Conservation (phyloP, 148 eudicot species). For the Rhododendron simsii region DNA sequence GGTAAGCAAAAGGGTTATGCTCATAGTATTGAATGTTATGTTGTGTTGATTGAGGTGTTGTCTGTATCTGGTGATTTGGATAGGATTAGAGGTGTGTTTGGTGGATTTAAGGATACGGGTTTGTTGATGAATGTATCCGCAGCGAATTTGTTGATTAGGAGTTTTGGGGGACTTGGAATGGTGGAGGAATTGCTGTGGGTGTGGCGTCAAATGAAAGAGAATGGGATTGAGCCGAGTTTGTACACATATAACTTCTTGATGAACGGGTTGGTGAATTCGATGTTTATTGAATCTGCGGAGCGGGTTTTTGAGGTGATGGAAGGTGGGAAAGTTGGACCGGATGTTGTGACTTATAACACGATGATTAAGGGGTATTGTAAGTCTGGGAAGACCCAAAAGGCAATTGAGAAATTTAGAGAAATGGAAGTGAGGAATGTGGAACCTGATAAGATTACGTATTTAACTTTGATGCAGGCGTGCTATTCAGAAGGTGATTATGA, state of each 20-base stretch:
- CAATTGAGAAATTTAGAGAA: constrained; percentile 60
- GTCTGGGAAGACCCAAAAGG: constrained; percentile 64
- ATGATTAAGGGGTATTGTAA: constrained; percentile 92
- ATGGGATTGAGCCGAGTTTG: constrained; percentile 75
- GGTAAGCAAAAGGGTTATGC: constrained; percentile 69
- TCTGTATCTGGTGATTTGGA: constrained; percentile 41
- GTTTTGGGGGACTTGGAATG: constrained; percentile 81
- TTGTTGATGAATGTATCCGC: constrained; percentile 46
- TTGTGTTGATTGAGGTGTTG: constrained; percentile 56
- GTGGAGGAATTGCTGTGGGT: constrained; percentile 96
- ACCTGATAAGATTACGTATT: constrained; percentile 80
- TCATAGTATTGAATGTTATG: constrained; percentile 72
- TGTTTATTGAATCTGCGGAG: constrained; percentile 79
- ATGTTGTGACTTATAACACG: constrained; percentile 82
- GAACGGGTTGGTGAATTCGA: constrained; percentile 61
- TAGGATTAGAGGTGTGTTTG: constrained; percentile 52
- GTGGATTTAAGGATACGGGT: constrained; percentile 39
- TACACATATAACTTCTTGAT: constrained; percentile 75
- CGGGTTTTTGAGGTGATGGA: constrained; percentile 84
- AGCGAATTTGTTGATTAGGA: constrained; percentile 75
- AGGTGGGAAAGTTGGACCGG: constrained; percentile 65
- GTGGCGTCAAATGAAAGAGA: constrained; percentile 77
- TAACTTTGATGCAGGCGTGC: constrained; percentile 86
- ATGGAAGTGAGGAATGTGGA: constrained; percentile 65
- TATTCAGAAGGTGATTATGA: constrained; percentile 57